Base-by-base conservation (phyloP, 169 alveolate genomes). In the Eimeria zaria region DNA sequence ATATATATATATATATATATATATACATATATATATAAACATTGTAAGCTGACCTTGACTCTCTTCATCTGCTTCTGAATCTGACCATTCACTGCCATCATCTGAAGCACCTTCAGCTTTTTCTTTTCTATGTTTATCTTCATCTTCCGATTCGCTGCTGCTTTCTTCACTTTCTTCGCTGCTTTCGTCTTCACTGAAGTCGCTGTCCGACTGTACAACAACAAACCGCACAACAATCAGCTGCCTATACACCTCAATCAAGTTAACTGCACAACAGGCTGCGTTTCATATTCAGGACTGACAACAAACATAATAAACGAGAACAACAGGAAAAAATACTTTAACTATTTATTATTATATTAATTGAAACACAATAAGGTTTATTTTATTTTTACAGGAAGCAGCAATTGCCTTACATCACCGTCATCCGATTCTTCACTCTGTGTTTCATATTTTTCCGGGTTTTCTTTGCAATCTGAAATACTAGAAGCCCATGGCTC, bases 401-500 rank as follows among this genome's bases (percentile, higher is more conserved):
- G n/a, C n/a, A n/a, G n/a, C n/a, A n/a, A n/a, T n/a, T n/a, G 64
- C 24, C 91, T 83, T 55, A 83, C 91, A 46, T 80, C 92, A 27
- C 74, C 83, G 27, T 36, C 96, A 76, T 94, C 97, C 36, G 74
- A 88, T 14, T 74, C 97, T 30, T 96, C 97, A 92, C 88, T 69
- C 27, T 96, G 95, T 11, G 96, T 60, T 22, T 69, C 97, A 89
- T 85, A 96, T 44, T 93, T 93, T 36, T 88, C 94, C 1, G 97
- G 97, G 60, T 96, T 81, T 39, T 89, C 95, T 33, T 84, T 44
- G 91, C 97, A 96, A 5, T 84, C 90, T 33, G 80, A 80, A 73
- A 96, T 81, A 44, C 89, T 89, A 71, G 87, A 76, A 2, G 80
- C 96, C 97, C 96, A 96, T 44, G 87, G 95, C 88, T 96, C 97